Evolutionary conservation across 2,329 filamentous ascomycete species (phyloP), one percentile per base, ranked within the genome.

Genomic region (Aspergillus brunneoviolaceus): DNA sequence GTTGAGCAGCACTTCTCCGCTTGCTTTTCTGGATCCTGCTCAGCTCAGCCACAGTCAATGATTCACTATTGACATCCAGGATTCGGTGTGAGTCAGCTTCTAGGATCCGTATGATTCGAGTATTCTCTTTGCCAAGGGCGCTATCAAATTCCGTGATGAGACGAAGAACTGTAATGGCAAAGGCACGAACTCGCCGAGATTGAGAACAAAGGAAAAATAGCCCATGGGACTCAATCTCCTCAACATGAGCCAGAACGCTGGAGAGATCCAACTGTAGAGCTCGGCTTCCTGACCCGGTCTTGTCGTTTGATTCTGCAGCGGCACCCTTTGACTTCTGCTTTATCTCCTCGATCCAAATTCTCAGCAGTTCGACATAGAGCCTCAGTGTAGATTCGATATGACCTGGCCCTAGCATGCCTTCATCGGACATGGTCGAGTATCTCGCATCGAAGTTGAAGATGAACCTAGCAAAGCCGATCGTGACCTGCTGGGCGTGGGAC

Each of bases 401-500:
- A 4, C 89, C 91, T 35, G 91, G 88, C 0, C 94, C 95, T 25
- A 99, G 86, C 88, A 99, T 95, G 2, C 95, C 95, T 33, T 96
- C 95, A 70, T 99, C 95, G 10, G 93, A 96, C 88, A 98, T 97
- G 33, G 95, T 98, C 1, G 94, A 92, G 74, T 99, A 99, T 25
- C 93, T 88, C 66, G 96, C 93, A 74, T 99, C 96, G 73, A 98
- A 99, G 67, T 95, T 96, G 80, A 99, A 99, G 56, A 99, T 99
- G 76, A 98, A 99, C 27, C 93, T 85, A 42, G 95, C 91, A 76
- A 99, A 99, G 0, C 95, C 94, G 76, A 96, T 96, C 0, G 93
- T 96, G 3, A 99, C 95, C 74, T 95, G 91, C 67, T 99, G 92
- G 0, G 95, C 93, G 76, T 96, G 90, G 7, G 89, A 91, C 70